These are phyloP conservation scores for Trichomonas tenax DNA, from an alignment of 208 protist species.

Conservation along the genomic window DNA sequence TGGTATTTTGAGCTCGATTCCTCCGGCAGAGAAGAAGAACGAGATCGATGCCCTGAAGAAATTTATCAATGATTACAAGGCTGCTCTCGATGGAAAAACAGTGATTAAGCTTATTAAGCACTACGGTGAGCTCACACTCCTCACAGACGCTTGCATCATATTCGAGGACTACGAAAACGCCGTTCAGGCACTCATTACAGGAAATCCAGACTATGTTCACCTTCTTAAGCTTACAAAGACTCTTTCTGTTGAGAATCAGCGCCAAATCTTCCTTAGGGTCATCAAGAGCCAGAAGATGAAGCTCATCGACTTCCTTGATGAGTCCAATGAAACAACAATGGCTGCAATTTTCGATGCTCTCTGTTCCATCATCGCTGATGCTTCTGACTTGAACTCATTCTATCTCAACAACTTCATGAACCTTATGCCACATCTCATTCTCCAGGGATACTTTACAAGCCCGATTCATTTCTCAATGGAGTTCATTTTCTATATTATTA, in stretches of 20 bases:
- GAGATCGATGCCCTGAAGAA: not conserved
- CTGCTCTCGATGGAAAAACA: not conserved
- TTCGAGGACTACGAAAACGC: not conserved
- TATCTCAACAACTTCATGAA: not conserved
- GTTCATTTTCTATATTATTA: not conserved
- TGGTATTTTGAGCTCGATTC: not conserved
- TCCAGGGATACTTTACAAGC: not conserved
- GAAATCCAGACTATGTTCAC: not conserved
- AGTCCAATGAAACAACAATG: not conserved
- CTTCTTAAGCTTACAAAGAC: not conserved
- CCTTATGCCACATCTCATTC: not conserved
- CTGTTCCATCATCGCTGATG: not conserved
- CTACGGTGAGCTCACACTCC: not conserved
- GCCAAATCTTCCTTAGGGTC: not conserved
- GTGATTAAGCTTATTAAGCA: not conserved
- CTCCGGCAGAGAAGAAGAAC: not conserved
- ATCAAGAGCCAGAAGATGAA: not conserved
- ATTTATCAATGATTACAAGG: not conserved
- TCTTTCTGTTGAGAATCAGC: not conserved
- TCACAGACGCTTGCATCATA: not conserved
- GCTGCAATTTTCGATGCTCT: not conserved
- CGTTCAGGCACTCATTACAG: not conserved
- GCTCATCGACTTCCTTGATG: not conserved
- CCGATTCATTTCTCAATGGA: not conserved
- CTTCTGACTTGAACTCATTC: not conserved